Evolutionary conservation across 2,329 filamentous ascomycete species (phyloP).

Genomic region (Xenosphaeropsis pyriputrescens): DNA sequence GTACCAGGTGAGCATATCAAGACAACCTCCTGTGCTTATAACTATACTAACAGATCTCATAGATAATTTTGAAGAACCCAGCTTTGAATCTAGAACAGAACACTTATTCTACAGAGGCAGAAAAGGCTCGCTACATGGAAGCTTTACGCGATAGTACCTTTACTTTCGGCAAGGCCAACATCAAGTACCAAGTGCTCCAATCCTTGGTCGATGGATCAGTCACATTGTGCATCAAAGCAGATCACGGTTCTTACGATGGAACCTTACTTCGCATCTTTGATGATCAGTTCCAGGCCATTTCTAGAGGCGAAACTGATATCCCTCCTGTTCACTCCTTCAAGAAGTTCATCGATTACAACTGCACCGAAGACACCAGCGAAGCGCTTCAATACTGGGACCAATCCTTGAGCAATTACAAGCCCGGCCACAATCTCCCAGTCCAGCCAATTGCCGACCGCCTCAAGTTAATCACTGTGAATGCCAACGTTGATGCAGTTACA

Average conservation of each 20-base stretch:
- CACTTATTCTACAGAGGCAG: too few relatives aligned
- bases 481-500: slow-evolving; percentile 10
- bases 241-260: slow-evolving; percentile 21
- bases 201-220: slow-evolving; percentile 10
- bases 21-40: too few relatives aligned
- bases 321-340: too few relatives aligned
- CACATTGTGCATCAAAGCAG: slow-evolving; percentile 19
- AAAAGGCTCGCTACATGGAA: too few relatives aligned
- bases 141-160: too few relatives aligned
- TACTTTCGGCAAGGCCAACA: slow-evolving; percentile 18
- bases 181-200: slow-evolving; percentile 18
- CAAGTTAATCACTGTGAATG: slow-evolving; percentile 4
- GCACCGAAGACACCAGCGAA: slow-evolving; percentile 4
- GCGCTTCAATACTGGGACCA: slow-evolving; percentile 11
- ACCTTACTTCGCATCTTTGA: slow-evolving; percentile 22
- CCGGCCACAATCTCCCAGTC: too few relatives aligned
- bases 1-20: too few relatives aligned
- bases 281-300: slow-evolving; percentile 17
- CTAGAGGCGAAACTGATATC: slow-evolving; percentile 4
- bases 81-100: too few relatives aligned
- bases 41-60: too few relatives aligned
- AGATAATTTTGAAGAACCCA: slow-evolving; percentile 9
- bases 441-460: neutral
- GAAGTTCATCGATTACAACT: too few relatives aligned
- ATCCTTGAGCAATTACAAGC: too few relatives aligned